Evolutionary conservation across 2,329 filamentous ascomycete genomes (phyloP).

Genomic region (Trichophyton rubrum): DNA sequence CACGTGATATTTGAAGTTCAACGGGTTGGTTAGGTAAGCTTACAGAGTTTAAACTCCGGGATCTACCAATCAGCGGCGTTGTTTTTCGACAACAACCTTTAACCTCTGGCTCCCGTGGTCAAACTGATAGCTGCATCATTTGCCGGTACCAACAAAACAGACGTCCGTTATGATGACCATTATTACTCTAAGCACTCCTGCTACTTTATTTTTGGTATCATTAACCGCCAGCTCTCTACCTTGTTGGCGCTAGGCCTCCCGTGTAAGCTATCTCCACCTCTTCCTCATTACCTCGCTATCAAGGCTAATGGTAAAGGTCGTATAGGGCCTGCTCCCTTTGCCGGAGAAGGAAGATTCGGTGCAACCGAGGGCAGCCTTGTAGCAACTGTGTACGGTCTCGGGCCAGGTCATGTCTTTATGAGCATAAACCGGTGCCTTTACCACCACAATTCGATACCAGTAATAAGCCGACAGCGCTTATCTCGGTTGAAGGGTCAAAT

Average conservation of each 20-base stretch:
- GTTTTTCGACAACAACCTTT: no score
- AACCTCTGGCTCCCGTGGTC: no score
- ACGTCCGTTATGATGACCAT: no score
- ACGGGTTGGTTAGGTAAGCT: no score
- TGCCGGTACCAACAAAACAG: no score
- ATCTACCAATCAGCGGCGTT: no score
- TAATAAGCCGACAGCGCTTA: background rate
- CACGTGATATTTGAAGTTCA: background rate
- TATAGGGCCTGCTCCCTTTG: conserved; percentile 45
- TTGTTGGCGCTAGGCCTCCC: conserved; percentile 21
- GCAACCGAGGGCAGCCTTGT: conserved; percentile 48
- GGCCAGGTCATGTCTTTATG: conserved; percentile 42
- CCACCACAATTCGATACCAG: conserved; percentile 7
- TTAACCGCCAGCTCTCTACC: no score
- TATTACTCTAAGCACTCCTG: no score
- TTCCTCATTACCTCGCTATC: background rate
- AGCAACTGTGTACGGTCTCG: conserved; percentile 47
- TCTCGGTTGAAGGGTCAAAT: background rate
- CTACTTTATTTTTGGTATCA: no score
- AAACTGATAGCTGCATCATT: no score
- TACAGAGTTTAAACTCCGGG: no score
- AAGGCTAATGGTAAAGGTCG: conserved; percentile 8
- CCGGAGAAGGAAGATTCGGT: conserved; percentile 49
- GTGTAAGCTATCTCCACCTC: conserved; percentile 26
- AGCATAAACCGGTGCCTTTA: conserved; percentile 15